Percentiles rank a stretch among this genome's conserved stretches.
These are phyloP conservation scores for Sclerotinia spermophila DNA, from an alignment of 2,329 filamentous ascomycete genomes.

Conservation along the genomic window DNA sequence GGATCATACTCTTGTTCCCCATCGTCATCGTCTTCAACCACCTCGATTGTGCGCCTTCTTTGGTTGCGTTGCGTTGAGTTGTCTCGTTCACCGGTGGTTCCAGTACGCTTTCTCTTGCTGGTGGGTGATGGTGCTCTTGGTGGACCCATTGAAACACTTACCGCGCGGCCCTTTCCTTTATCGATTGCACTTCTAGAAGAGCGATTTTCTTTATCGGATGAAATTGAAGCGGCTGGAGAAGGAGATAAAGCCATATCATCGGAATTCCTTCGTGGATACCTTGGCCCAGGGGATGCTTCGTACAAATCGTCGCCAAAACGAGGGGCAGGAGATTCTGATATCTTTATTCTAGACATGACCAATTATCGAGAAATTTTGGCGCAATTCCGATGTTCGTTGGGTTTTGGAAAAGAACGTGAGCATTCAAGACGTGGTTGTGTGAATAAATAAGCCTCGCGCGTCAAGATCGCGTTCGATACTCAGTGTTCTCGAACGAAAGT, in stretches of 20 bases:
- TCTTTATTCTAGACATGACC: constrained; percentile 25
- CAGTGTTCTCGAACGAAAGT: neutral
- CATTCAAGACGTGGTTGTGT: neutral
- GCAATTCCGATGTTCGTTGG: neutral
- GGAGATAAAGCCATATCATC: constrained; percentile 30
- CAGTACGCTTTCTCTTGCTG: constrained; percentile 30
- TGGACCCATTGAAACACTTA: constrained; percentile 38
- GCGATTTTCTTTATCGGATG: constrained; percentile 50
- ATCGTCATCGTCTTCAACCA: constrained; percentile 34
- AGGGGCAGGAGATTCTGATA: constrained; percentile 33
- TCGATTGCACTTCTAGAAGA: constrained; percentile 30
- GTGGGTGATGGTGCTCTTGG: constrained; percentile 21
- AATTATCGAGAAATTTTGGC: constrained; percentile 19
- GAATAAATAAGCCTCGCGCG: neutral
- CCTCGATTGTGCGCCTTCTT: constrained; percentile 34
- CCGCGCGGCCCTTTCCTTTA: constrained; percentile 43
- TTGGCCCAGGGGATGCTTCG: constrained; percentile 33
- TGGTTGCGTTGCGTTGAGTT: constrained; percentile 24
- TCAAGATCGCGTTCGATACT: neutral
- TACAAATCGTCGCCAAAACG: constrained; percentile 34
- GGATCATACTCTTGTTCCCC: constrained; percentile 66
- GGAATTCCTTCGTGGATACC: constrained; percentile 21
- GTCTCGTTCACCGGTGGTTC: constrained; percentile 25
- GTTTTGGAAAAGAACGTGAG: neutral
- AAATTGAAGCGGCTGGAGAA: constrained; percentile 36